These are phyloP conservation scores for Globisporangium radiosum DNA, from an alignment of 352 stramenopile genomes.

Conservation along the genomic window DNA sequence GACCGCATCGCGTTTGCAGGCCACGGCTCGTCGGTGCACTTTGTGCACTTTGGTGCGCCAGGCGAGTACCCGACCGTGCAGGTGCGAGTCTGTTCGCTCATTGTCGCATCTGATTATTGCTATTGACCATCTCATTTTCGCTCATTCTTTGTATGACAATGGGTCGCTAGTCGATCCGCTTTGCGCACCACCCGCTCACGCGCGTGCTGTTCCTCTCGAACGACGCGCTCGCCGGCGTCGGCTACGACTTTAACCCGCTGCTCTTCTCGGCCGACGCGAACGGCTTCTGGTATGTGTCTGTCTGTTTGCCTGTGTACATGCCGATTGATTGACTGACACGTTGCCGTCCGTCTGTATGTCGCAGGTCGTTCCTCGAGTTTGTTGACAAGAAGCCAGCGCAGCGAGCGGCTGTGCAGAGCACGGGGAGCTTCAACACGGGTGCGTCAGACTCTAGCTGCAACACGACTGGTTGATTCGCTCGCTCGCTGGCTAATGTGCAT, in stretches of 20 bases:
- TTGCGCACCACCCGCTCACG: slow-evolving; percentile 78
- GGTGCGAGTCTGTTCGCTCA: slow-evolving; percentile 16
- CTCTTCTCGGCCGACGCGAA: slow-evolving; percentile 78
- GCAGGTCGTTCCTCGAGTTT: slow-evolving; percentile 65
- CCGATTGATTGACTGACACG: too few species aligned
- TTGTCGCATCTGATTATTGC: too few species aligned
- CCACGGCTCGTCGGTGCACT: slow-evolving; percentile 89
- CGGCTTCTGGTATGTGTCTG: slow-evolving; percentile 55
- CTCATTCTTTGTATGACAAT: too few species aligned
- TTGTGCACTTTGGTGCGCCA: slow-evolving; percentile 78
- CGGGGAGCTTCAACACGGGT: slow-evolving; percentile 67
- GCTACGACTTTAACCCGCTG: slow-evolving; percentile 91
- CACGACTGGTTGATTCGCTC: too few species aligned
- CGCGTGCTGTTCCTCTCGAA: slow-evolving; percentile 88
- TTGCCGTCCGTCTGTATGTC: neutral
- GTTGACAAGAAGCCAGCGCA: slow-evolving; percentile 71
- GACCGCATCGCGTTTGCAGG: slow-evolving; percentile 84
- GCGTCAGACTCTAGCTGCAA: neutral
- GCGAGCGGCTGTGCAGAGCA: slow-evolving; percentile 44
- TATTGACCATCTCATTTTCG: too few species aligned
- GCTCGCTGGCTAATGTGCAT: too few species aligned
- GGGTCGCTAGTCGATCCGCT: slow-evolving; percentile 71
- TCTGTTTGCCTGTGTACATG: too few species aligned
- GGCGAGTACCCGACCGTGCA: slow-evolving; percentile 71
- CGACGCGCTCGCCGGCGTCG: slow-evolving; percentile 78